Conservation (phyloP, 768 basidiomycete genomes). For the Botryobasidium botryosum region DNA sequence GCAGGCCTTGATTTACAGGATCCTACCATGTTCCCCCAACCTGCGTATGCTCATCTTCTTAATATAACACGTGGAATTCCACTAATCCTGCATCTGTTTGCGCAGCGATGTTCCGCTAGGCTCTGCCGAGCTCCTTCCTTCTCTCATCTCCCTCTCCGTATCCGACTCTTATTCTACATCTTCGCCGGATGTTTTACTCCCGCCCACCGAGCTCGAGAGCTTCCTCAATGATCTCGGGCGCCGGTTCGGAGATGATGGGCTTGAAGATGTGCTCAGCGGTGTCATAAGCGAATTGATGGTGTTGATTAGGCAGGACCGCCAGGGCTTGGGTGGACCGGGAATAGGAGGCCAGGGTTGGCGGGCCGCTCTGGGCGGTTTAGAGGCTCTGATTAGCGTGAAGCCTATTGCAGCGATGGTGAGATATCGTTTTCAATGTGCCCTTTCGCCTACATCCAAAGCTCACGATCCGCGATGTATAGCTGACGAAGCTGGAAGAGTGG, state of each 20-base stretch:
- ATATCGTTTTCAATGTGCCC: neutral
- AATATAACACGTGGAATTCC: too few relatives aligned
- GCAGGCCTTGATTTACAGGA: slow-evolving; percentile 79
- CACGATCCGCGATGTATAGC: slow-evolving; percentile 15
- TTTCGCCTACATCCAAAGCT: neutral
- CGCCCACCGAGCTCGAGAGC: slow-evolving; percentile 50
- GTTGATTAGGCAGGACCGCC: slow-evolving; percentile 3
- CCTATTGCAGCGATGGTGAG: slow-evolving; percentile 53
- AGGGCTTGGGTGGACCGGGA: slow-evolving; percentile 4
- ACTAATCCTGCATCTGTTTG: too few relatives aligned
- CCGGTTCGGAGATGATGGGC: slow-evolving; percentile 67
- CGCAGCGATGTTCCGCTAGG: slow-evolving; percentile 27
- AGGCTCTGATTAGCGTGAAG: slow-evolving; percentile 66
- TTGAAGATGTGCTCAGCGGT: slow-evolving; percentile 64
- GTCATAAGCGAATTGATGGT: slow-evolving; percentile 27
- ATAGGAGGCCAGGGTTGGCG: slow-evolving; percentile 37
- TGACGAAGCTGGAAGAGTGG: slow-evolving; percentile 60
- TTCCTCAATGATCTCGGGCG: slow-evolving; percentile 72
- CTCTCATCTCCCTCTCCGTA: slow-evolving; percentile 60
- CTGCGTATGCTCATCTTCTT: slow-evolving; percentile 17
- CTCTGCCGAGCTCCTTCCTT: slow-evolving; percentile 58
- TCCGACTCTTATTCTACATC: slow-evolving; percentile 33
- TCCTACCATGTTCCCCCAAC: slow-evolving; percentile 90
- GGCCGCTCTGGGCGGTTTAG: slow-evolving; percentile 65
- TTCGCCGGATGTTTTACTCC: too few relatives aligned